Conservation (phyloP, 352 stramenopile species). For the Achlya hypogyna region DNA sequence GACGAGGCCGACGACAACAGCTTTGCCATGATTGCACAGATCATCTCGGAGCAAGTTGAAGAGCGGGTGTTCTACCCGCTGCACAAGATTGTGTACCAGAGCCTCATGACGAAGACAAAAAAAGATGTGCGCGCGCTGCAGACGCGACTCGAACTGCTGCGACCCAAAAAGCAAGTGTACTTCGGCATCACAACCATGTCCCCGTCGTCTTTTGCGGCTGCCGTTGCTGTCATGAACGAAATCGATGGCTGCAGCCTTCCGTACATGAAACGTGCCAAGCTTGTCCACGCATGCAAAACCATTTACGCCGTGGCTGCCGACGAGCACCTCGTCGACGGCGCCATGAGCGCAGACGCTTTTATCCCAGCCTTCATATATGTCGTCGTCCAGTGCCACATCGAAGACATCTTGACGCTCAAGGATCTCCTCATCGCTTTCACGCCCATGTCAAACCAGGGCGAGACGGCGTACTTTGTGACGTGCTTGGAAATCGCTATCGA, state of each 20-base stretch:
- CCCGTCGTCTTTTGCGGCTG: slow-evolving; percentile 44
- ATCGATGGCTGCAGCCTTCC: slow-evolving; percentile 71
- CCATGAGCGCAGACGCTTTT: slow-evolving; percentile 81
- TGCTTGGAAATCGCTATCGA: slow-evolving; percentile 82
- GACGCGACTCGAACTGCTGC: slow-evolving; percentile 74
- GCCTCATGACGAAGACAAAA: slow-evolving; percentile 44
- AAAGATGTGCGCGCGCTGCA: slow-evolving; percentile 66
- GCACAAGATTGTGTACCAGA: slow-evolving; percentile 56
- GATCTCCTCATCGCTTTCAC: slow-evolving; percentile 78
- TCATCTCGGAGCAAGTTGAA: slow-evolving; percentile 79
- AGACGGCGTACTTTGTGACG: slow-evolving; percentile 81
- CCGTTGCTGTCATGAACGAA: slow-evolving; percentile 52
- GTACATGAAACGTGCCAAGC: slow-evolving; percentile 72
- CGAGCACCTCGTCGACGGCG: slow-evolving; percentile 57
- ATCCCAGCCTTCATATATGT: slow-evolving; percentile 85
- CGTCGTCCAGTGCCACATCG: slow-evolving; percentile 61
- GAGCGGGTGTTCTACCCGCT: slow-evolving; percentile 76
- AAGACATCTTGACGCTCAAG: slow-evolving; percentile 60
- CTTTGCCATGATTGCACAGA: slow-evolving; percentile 38
- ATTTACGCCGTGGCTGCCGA: slow-evolving; percentile 71
- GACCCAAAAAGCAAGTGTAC: slow-evolving; percentile 67
- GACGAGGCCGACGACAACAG: slow-evolving; percentile 29
- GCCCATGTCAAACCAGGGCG: slow-evolving; percentile 47
- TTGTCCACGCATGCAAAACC: slow-evolving; percentile 68
- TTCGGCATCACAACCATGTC: slow-evolving; percentile 74